These are phyloP conservation scores for Zygotorulaspora mrakii DNA, from an alignment of 1,139 yeast species.

Conservation along the genomic window DNA sequence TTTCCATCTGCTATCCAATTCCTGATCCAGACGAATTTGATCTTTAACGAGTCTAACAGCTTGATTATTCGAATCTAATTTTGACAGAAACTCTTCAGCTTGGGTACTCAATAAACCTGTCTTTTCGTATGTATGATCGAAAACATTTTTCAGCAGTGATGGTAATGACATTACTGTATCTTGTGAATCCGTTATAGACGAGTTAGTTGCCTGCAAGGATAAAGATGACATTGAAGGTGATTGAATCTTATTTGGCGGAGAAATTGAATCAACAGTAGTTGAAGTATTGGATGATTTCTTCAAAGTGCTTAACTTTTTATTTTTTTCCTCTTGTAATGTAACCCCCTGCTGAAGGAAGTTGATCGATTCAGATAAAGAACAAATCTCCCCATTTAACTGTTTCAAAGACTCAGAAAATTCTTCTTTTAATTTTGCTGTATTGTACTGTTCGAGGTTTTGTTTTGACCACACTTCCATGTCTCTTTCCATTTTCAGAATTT, in stretches of 20 bases:
- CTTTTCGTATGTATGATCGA: conserved; percentile 24
- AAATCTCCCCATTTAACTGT: conserved; percentile 14
- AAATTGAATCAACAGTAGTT: conserved; percentile 5
- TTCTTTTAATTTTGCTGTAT: conserved; percentile 15
- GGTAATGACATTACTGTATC: conserved; percentile 11
- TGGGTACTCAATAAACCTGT: conserved; percentile 24
- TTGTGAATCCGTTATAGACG: conserved; percentile 7
- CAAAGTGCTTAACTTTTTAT: conserved; percentile 24
- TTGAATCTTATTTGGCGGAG: not conserved
- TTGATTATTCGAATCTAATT: conserved; percentile 24
- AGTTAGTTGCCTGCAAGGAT: conserved; percentile 2
- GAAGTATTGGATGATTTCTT: conserved; percentile 16
- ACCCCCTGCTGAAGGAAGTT: conserved; percentile 22
- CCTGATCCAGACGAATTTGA: conserved; percentile 29
- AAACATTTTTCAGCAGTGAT: conserved; percentile 20
- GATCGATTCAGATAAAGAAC: conserved; percentile 14
- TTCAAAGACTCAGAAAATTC: conserved; percentile 17
- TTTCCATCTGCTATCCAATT: conserved; percentile 29
- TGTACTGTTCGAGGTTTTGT: conserved; percentile 22
- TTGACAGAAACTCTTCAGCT: conserved; percentile 26
- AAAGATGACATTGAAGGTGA: conserved; percentile 6
- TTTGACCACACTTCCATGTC: conserved; percentile 29
- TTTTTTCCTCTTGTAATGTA: conserved; percentile 22
- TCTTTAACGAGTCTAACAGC: conserved; percentile 26
- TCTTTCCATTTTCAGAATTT: conserved; percentile 29